phyloP scores from a whole-genome alignment of 352 stramenopile genomes.

The Thalassiosira mediterranea region DNA sequence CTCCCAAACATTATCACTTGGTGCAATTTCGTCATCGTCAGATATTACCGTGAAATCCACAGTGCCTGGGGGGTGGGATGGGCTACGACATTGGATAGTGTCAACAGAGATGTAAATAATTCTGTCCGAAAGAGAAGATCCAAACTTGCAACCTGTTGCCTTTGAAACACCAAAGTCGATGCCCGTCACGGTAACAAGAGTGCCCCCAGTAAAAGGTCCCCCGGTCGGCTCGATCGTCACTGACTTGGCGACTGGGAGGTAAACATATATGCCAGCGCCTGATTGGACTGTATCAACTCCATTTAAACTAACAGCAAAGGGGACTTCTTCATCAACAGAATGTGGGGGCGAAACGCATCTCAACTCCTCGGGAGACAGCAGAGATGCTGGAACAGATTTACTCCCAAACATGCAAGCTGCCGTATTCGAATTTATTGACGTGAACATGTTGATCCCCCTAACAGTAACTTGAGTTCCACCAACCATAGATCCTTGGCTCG shows the following conservation, averaged over 20 bases:
- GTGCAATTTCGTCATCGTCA: constrained; percentile 63
- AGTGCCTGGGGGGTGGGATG: constrained; percentile 42
- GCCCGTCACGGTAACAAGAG: constrained; percentile 66
- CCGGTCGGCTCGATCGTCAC: constrained; percentile 54
- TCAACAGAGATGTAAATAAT: constrained; percentile 54
- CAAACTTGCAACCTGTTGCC: constrained; percentile 65
- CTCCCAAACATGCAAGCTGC: constrained; percentile 61
- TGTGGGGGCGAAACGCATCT: constrained; percentile 54
- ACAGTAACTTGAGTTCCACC: constrained; percentile 64
- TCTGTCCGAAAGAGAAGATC: constrained; percentile 28
- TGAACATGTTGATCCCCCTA: constrained; percentile 49
- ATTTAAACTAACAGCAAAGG: constrained; percentile 56
- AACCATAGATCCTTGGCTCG: constrained; percentile 38
- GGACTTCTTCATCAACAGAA: constrained; percentile 20
- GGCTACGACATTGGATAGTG: constrained; percentile 58
- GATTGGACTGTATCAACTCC: constrained; percentile 39
- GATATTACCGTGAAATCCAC: constrained; percentile 51
- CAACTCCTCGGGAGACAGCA: constrained; percentile 51
- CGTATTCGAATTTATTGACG: constrained; percentile 27
- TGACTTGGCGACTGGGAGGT: constrained; percentile 43
- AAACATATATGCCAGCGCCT: constrained; percentile 38
- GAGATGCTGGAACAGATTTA: constrained; percentile 29
- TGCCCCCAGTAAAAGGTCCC: constrained; percentile 64
- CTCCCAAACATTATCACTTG: constrained; percentile 76
- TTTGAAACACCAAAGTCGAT: constrained; percentile 63